phyloP scores from a whole-genome alignment of 305 asterid genomes.

The Coffea humblotiana region DNA sequence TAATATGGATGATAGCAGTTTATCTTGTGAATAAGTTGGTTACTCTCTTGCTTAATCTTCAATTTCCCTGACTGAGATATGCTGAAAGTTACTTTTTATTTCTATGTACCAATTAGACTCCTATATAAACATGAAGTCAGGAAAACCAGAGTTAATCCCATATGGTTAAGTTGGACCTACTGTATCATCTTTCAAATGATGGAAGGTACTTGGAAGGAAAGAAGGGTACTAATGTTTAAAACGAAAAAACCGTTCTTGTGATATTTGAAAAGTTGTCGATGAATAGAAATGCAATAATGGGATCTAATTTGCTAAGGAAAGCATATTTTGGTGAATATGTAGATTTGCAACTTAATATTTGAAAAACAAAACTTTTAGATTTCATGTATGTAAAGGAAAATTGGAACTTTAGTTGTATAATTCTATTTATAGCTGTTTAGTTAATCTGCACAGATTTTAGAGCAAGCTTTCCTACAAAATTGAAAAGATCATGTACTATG shows the following conservation, averaged over 20 bases:
- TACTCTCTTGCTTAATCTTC: not conserved
- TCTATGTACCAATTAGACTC: not conserved
- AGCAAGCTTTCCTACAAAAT: not conserved
- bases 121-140: not conserved
- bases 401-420: not conserved
- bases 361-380: not conserved
- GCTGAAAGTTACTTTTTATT: not conserved
- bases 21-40: constrained; percentile 5
- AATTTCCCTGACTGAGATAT: not conserved
- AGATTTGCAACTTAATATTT: not conserved
- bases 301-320: not conserved
- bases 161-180: not conserved
- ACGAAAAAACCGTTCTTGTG: not conserved
- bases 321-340: not conserved
- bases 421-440: not conserved
- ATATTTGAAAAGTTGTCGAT: not conserved
- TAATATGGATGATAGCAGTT: constrained; percentile 19
- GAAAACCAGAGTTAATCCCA: not conserved
- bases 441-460: not conserved
- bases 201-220: not conserved
- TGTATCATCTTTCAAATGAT: not conserved
- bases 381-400: not conserved
- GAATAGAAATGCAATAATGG: not conserved
- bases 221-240: not conserved
- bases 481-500: not conserved